These are phyloP conservation scores for Alternaria viburni DNA, from an alignment of 2,329 filamentous ascomycete species.

Conservation along the genomic window DNA sequence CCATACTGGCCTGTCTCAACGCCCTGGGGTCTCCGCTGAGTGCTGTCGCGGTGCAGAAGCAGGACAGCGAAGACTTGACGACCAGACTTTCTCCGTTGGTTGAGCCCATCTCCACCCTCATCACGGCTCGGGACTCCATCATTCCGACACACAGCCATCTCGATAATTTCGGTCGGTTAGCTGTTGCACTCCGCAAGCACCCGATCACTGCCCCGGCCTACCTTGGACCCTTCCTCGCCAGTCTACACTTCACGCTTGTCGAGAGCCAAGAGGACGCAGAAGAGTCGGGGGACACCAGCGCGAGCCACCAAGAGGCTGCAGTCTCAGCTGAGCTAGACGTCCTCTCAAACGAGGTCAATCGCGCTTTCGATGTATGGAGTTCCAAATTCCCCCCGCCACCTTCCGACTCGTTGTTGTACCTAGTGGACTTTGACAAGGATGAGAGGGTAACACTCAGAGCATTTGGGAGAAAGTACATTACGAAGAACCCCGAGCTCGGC, in stretches of 20 bases:
- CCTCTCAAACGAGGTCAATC: too few species aligned
- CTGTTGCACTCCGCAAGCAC: neutral
- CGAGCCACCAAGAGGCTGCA: too few species aligned
- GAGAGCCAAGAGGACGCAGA: too few species aligned
- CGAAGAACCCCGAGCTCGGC: too few species aligned
- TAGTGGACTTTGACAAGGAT: too few species aligned
- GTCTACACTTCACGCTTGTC: neutral
- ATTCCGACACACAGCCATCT: neutral
- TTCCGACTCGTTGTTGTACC: too few species aligned
- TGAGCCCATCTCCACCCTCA: neutral
- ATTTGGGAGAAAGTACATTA: too few species aligned
- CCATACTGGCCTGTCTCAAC: neutral
- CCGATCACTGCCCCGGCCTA: neutral
- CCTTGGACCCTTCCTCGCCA: neutral
- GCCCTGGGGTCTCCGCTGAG: neutral
- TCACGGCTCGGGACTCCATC: neutral
- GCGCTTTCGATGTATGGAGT: too few species aligned
- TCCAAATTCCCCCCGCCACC: too few species aligned
- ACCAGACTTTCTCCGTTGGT: neutral
- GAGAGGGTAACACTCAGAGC: too few species aligned
- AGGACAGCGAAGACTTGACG: accelerated
- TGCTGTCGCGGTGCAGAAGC: neutral
- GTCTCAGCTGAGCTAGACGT: too few species aligned
- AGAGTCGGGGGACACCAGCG: too few species aligned
- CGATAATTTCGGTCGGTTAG: neutral